Evolutionary conservation across 192 early-diverging fungal species (phyloP), one percentile per base, ranked within the genome.

Genomic region (Allomyces javanicus): DNA sequence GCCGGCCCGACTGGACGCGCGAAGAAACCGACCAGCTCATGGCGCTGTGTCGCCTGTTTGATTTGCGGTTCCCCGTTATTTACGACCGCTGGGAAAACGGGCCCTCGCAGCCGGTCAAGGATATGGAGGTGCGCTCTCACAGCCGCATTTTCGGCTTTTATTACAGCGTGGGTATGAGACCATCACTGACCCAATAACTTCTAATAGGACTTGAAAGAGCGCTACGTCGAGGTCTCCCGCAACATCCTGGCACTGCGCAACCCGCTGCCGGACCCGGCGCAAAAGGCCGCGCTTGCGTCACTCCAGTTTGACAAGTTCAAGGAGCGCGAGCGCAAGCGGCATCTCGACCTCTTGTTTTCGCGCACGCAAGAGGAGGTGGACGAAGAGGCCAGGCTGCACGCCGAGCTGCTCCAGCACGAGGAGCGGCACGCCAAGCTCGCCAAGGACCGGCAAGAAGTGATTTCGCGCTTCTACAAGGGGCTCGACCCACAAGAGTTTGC

Each of bases 11-110:
- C 25, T 97, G 94, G 94, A 83, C 85, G 9, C 79, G 80, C 33
- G 85, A 80, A 25, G 94, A 97, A 63, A 97, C 94, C 0, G 86
- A 87, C 73, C 87, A 94, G 40, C 73, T 97, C 40, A 81, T 89
- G 63, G 73, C 77, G 17, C 70, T 94, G 25, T 92, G 88, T 64
- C 68, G 75, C 61, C 69, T 75, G 66, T 93, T 84, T 68, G 89
- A 95, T 71, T 72, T 93, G 66, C 78, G 89, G 22, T 97, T 87
- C 76, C 71, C 85, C n/a, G 82, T 97, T 5, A 86, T 97, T 62
- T 74, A 75, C 40, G 94, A 97, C 73, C 78, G 92, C 62, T 94
- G 88, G 70, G 83, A 89, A 65, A 85, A 70, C 63, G 24, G 24
- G 24, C 62, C 23, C n/a, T 65, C 64, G 24, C 23, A 62, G n/a